phyloP scores from a whole-genome alignment of 108 stramenopile genomes.

The Seminavis robusta region DNA sequence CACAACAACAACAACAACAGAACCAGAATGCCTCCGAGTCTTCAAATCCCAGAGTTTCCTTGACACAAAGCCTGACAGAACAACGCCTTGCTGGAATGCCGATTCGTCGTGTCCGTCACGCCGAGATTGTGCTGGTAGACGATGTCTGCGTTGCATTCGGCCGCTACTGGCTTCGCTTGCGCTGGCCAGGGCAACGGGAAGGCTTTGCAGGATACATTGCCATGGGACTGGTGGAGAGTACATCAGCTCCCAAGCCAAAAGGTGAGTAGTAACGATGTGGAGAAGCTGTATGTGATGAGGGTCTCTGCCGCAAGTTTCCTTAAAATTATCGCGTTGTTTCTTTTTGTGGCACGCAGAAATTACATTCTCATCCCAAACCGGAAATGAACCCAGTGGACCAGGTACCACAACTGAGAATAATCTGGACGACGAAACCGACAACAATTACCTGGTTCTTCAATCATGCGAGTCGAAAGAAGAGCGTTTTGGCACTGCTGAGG shows the following conservation, averaged over 20 bases:
- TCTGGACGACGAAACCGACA: no score
- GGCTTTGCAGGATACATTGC: slow-evolving; percentile 85
- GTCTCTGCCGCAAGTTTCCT: no score
- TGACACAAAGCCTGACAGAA: no score
- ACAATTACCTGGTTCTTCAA: no score
- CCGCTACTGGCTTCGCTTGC: slow-evolving; percentile 73
- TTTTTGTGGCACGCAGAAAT: no score
- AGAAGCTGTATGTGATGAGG: no score
- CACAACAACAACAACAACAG: not conserved
- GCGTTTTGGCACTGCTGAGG: no score
- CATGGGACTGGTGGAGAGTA: slow-evolving; percentile 26
- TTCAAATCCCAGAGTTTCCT: no score
- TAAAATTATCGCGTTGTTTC: no score
- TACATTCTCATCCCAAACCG: no score
- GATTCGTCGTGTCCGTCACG: slow-evolving; percentile 74
- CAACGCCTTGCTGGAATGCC: slow-evolving; percentile 18
- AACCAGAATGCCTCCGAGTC: not conserved
- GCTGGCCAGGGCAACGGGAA: slow-evolving; percentile 78
- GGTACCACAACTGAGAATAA: no score
- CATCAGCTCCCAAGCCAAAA: not conserved
- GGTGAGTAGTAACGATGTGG: slow-evolving; percentile 3
- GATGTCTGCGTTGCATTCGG: slow-evolving; percentile 53
- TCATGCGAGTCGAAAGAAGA: slow-evolving; percentile 3
- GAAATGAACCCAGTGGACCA: no score
- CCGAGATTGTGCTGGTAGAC: slow-evolving; percentile 83